Evolutionary conservation across 2,329 filamentous ascomycete genomes (phyloP).

Genomic region (Pestalotiopsis sp.): DNA sequence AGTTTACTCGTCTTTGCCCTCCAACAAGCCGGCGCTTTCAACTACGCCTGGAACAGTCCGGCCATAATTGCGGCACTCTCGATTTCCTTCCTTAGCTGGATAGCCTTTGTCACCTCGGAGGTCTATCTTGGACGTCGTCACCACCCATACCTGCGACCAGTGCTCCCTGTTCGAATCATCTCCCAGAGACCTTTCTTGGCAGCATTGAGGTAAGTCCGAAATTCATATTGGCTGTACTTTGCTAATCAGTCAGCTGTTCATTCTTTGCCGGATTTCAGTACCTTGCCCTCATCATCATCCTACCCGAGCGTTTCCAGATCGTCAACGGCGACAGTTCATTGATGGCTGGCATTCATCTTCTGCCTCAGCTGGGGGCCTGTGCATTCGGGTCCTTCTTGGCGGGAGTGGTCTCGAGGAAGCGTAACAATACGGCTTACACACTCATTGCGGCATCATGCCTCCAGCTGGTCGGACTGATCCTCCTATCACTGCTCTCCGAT

Average conservation of each 20-base stretch:
- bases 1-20: constrained; percentile 58
- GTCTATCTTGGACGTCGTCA: constrained; percentile 41
- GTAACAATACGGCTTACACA: constrained; percentile 56
- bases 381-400: constrained; percentile 60
- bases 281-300: constrained; percentile 58
- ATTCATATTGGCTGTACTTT: neutral
- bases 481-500: constrained; percentile 49
- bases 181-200: constrained; percentile 52
- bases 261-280: constrained; percentile 61
- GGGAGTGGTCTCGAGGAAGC: constrained; percentile 54
- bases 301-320: constrained; percentile 65
- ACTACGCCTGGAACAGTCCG: constrained; percentile 53
- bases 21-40: constrained; percentile 58
- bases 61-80: constrained; percentile 53
- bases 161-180: constrained; percentile 56
- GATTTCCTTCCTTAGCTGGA: constrained; percentile 50
- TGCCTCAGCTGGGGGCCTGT: constrained; percentile 61
- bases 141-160: constrained; percentile 49
- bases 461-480: constrained; percentile 54
- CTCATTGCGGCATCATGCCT: constrained; percentile 52
- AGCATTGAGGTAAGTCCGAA: constrained; percentile 49
- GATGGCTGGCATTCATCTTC: constrained; percentile 58
- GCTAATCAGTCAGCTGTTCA: constrained; percentile 46
- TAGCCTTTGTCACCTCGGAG: constrained; percentile 56
- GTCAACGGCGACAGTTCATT: constrained; percentile 56